Evolutionary conservation across 2,329 filamentous ascomycete genomes (phyloP).

Genomic region (Lasiodiplodia citricola): DNA sequence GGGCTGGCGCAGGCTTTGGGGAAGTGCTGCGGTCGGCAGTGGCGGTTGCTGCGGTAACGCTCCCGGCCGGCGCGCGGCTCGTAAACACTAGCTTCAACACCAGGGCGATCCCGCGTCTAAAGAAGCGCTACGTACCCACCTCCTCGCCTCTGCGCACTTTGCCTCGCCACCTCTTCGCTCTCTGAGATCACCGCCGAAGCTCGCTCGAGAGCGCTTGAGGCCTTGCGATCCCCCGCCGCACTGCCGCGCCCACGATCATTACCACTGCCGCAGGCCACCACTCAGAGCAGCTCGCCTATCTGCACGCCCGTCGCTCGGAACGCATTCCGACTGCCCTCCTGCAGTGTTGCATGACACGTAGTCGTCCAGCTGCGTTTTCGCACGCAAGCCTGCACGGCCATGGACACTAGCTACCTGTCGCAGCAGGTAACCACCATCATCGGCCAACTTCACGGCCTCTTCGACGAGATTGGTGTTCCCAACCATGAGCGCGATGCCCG

Average conservation of each 20-base stretch:
- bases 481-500: conserved; percentile 88
- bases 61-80: background rate
- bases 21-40: background rate
- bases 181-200: background rate
- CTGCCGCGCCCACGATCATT: conserved; percentile 11
- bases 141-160: background rate
- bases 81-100: conserved; percentile 20
- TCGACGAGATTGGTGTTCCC: conserved; percentile 97
- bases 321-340: background rate
- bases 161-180: conserved; percentile 7
- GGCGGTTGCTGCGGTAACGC: conserved; percentile 20
- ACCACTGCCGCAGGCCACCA: background rate
- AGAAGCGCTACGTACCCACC: conserved; percentile 21
- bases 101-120: conserved; percentile 23
- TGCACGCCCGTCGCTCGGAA: conserved; percentile 7
- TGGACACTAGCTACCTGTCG: conserved; percentile 91
- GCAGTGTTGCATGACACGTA: conserved; percentile 23
- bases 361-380: conserved; percentile 9
- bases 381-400: conserved; percentile 44
- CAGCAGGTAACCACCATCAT: conserved; percentile 96
- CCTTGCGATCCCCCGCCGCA: background rate
- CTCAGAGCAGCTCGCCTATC: conserved; percentile 14
- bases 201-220: background rate
- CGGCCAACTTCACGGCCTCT: conserved; percentile 88
- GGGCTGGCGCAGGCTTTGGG: conserved; percentile 7